A percentile compares a stretch with the other conserved stretches of the same genome.
phyloP scores from a whole-genome alignment of 345 rosid genomes.

The Aquilaria sinensis region DNA sequence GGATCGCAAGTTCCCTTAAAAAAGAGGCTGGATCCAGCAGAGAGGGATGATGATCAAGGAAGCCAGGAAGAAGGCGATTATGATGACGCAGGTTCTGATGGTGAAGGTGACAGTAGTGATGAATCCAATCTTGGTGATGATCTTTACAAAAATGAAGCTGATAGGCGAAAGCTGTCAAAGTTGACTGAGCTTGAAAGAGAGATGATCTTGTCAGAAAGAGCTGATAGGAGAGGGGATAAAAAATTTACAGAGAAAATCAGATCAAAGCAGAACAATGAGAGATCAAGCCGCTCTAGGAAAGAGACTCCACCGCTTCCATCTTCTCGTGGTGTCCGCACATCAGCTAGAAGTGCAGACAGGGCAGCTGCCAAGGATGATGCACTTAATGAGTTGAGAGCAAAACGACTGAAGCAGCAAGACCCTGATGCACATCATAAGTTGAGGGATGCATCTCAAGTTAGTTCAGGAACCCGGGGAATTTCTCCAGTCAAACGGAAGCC shows the following conservation, averaged over 20 bases:
- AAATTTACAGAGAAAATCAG: constrained; percentile 75
- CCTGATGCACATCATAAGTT: constrained; percentile 74
- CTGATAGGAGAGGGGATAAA: constrained; percentile 90
- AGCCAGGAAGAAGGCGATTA: constrained; percentile 62
- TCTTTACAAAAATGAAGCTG: constrained; percentile 85
- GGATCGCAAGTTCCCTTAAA: constrained; percentile 92
- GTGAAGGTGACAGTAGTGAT: constrained; percentile 65
- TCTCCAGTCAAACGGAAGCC: constrained; percentile 69
- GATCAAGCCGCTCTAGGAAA: constrained; percentile 48
- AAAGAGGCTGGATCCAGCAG: constrained; percentile 76
- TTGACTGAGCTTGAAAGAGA: constrained; percentile 91
- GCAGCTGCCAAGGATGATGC: constrained; percentile 95
- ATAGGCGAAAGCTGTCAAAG: constrained; percentile 62
- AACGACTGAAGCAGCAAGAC: constrained; percentile 89
- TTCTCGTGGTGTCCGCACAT: constrained; percentile 69
- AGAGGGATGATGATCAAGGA: constrained; percentile 75
- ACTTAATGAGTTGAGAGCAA: constrained; percentile 81
- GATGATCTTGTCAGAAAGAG: constrained; percentile 80
- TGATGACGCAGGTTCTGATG: constrained; percentile 52
- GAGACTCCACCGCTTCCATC: constrained; percentile 57
- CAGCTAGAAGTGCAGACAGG: constrained; percentile 92
- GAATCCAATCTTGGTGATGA: constrained; percentile 91
- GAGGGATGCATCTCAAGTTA: constrained; percentile 69
- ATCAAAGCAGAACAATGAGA: constrained; percentile 71
- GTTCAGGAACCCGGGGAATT: constrained; percentile 50